Evolutionary conservation across 2,329 filamentous ascomycete species (phyloP).

Genomic region (Colletotrichum cereale): DNA sequence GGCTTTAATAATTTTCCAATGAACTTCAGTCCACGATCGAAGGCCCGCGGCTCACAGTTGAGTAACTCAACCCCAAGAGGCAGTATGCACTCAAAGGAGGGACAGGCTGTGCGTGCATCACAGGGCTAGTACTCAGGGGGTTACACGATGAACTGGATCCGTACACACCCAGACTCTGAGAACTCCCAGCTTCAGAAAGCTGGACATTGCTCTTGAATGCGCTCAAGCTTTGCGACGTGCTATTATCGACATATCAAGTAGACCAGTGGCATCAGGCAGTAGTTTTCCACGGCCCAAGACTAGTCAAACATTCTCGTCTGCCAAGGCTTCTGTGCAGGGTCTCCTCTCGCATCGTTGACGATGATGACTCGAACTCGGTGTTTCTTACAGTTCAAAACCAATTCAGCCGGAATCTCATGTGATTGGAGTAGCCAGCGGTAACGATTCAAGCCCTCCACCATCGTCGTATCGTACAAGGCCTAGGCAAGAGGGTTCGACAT

Average conservation of each 20-base stretch:
- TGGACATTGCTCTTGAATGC: background rate
- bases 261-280: background rate
- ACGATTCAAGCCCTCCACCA: slow-evolving; percentile 4
- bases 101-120: background rate
- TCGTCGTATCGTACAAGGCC: too few species aligned
- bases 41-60: too few species aligned
- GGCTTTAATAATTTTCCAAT: too few species aligned
- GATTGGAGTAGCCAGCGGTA: background rate
- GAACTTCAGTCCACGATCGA: too few species aligned
- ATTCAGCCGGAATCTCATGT: background rate
- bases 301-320: background rate
- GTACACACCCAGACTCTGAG: background rate
- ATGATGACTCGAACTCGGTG: slow-evolving; percentile 23
- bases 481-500: too few species aligned
- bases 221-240: background rate
- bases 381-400: background rate
- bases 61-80: too few species aligned
- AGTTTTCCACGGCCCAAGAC: too few species aligned
- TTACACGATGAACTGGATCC: background rate
- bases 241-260: background rate
- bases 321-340: slow-evolving; percentile 43
- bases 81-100: background rate
- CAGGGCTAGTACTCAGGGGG: background rate
- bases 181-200: background rate
- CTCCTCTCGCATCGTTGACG: slow-evolving; percentile 12